Base-by-base conservation (phyloP, 768 basidiomycete genomes). In the Nidularia pulvinata region DNA sequence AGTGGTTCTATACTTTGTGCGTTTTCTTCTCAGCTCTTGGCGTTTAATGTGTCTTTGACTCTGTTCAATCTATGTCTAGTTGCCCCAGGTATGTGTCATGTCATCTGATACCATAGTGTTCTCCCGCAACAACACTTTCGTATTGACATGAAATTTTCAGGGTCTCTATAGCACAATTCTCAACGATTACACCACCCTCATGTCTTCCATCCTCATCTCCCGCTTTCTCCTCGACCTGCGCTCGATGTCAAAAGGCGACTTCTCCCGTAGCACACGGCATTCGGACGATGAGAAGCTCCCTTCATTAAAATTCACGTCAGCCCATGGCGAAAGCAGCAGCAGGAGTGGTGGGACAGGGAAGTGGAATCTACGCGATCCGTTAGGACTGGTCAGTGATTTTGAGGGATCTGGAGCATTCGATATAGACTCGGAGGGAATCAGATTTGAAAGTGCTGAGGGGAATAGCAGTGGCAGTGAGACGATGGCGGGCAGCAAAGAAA, bases 131-230 rank as follows among this genome's bases (percentile, higher is more conserved):
- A n/a, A 46, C 13, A 22, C 22, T 46, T 46, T 46, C 22, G 13
- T 11, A 46, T 25, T 25, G 25, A 25, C 25, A 25, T 25, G 25
- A 25, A 4, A 1, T 25, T 25, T 25, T 25, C 25, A 46, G 45
- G 45, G 45, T 11, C 45, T 46, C 22, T 46, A n/a, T 22, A 46
- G 45, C 45, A 46, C 45, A 10, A 22, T 46, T 3, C 25, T 46
- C 13, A 46, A 46, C 22, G 45, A 46, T 6, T 46, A 46, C 22
- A 46, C 45, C n/a, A 10, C 25, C 14, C 11, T 46, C 13, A 46
- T 46, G 22, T 46, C 45, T n/a, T 46, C 45, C 45, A 46, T 46
- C 45, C 45, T 46, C n/a, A 46, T 46, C 25, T 46, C 45, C 22
- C 45, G 45, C 45, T 46, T 46, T 22, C 45, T 46, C n/a, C 45